Conservation (phyloP, 1,139 yeast genomes). For the Yamadazyma taylorii region DNA sequence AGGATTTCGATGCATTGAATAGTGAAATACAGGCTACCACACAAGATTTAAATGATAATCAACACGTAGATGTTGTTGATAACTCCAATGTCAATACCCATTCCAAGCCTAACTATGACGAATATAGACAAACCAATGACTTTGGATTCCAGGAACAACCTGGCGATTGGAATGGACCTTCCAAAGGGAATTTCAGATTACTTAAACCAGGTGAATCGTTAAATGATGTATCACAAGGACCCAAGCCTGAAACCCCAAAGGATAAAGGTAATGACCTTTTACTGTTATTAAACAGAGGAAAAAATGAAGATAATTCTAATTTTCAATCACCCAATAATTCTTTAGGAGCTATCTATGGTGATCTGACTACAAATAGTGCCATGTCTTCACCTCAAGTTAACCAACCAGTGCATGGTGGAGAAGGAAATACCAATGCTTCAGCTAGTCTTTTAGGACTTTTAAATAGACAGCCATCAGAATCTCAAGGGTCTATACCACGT, state of each 20-base stretch:
- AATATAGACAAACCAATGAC: conserved; percentile 7
- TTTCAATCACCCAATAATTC: conserved; percentile 1
- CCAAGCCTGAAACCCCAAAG: conserved; percentile 1
- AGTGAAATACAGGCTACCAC: conserved; percentile 18
- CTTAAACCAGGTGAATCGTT: conserved; percentile 33
- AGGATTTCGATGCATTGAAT: conserved; percentile 29
- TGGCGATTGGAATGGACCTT: conserved; percentile 9
- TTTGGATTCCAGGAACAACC: neutral
- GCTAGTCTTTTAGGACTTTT: conserved; percentile 10
- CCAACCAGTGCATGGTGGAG: neutral
- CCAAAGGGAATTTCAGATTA: conserved; percentile 24
- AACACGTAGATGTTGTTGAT: neutral
- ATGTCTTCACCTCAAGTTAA: neutral
- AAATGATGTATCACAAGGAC: conserved; percentile 5
- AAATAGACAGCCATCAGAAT: conserved; percentile 8
- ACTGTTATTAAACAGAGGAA: conserved; percentile 16
- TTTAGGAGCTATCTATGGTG: conserved; percentile 2
- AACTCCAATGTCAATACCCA: too few relatives aligned
- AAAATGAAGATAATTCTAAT: conserved; percentile 1
- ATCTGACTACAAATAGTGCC: neutral
- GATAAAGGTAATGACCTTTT: conserved; percentile 15
- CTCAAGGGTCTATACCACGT: neutral
- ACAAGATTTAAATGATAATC: conserved; percentile 8
- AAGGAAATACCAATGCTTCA: conserved; percentile 5
- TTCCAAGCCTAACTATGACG: conserved; percentile 2